Conservation (phyloP, 768 basidiomycete species). For the Psilocybe subaeruginosa region DNA sequence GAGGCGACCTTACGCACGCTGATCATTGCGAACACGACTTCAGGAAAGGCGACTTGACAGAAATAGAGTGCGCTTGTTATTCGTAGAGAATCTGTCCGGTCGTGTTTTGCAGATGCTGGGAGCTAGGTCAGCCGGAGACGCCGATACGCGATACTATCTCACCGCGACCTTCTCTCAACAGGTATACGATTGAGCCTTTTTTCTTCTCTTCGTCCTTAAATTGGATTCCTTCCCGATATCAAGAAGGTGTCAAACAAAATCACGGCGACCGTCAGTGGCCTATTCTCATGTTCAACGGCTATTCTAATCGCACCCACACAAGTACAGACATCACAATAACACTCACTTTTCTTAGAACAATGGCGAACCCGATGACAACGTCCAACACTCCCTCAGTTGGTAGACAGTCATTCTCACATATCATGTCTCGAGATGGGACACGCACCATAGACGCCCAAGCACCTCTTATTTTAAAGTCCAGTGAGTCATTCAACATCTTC, state of each 20-base stretch:
- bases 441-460: conserved; percentile 39
- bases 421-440: conserved; percentile 16
- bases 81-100: conserved; percentile 53
- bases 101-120: conserved; percentile 61
- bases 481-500: conserved; percentile 3
- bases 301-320: not conserved
- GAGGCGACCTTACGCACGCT: too few species aligned
- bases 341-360: conserved; percentile 45
- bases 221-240: conserved; percentile 68
- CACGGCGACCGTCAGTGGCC: conserved; percentile 50
- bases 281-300: too few species aligned
- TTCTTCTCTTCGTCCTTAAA: conserved; percentile 64
- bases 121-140: conserved; percentile 37
- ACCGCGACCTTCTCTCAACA: conserved; percentile 11
- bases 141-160: not conserved
- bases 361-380: conserved; percentile 19
- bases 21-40: too few species aligned
- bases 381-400: conserved; percentile 5
- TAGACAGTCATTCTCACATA: conserved; percentile 12
- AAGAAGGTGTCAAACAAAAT: conserved; percentile 43
- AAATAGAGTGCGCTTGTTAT: conserved; percentile 49
- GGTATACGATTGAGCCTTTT: conserved; percentile 62
- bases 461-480: conserved; percentile 30
- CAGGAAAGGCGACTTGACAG: conserved; percentile 14
- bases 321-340: conserved; percentile 50